Conservation (phyloP, 2,329 filamentous ascomycete genomes). For the Plectosphaerella plurivora region DNA sequence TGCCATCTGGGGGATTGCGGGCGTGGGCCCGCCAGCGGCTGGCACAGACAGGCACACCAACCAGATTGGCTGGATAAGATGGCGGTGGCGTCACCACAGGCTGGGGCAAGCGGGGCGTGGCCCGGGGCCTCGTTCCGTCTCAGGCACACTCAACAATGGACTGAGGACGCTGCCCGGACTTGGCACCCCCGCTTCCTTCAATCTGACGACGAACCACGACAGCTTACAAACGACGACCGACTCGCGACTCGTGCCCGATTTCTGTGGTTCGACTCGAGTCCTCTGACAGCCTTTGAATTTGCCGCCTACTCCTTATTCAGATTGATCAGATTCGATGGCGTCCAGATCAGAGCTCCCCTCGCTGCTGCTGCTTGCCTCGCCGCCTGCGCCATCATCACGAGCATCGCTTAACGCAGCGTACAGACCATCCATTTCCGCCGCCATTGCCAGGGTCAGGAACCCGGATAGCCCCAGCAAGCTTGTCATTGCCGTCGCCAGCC, state of each 20-base stretch:
- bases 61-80: not conserved
- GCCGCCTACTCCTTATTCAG: no score
- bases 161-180: no score
- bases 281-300: no score
- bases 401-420: conserved; percentile 55
- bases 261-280: no score
- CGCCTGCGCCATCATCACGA: conserved; percentile 51
- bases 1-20: no score
- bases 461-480: conserved; percentile 32
- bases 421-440: conserved; percentile 49
- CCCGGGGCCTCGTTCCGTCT: no score
- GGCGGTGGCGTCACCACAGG: not conserved
- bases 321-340: not conserved
- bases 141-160: no score
- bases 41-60: not conserved
- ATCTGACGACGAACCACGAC: no score
- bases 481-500: conserved; percentile 56
- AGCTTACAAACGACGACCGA: no score
- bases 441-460: conserved; percentile 44
- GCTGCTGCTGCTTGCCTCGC: conserved; percentile 60
- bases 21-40: not conserved
- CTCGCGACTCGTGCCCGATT: no score
- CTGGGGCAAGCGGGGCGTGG: no score
- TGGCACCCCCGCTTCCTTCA: no score
- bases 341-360: conserved; percentile 30